phyloP scores from a whole-genome alignment of 2,329 filamentous ascomycete genomes.

The Bretziella fagacearum region DNA sequence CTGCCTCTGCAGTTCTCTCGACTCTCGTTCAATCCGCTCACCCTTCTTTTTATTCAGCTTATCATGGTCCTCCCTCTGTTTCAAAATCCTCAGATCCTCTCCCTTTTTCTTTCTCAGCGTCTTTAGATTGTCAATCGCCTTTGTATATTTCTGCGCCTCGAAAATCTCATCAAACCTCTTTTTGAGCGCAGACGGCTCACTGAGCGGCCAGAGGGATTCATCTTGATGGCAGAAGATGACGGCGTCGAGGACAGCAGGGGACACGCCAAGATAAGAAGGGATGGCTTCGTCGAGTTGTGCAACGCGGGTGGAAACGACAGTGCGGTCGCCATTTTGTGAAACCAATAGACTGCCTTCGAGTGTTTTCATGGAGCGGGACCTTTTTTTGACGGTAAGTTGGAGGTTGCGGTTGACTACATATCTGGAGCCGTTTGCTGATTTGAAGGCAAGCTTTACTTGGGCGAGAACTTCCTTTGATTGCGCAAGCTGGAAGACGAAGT shows the following conservation, averaged over 20 bases:
- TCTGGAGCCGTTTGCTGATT: conserved; percentile 55
- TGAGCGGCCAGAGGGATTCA: conserved; percentile 93
- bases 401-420: conserved; percentile 74
- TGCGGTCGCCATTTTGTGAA: conserved; percentile 62
- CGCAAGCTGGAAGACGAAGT: conserved; percentile 8
- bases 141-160: conserved; percentile 90
- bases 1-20: conserved; percentile 45
- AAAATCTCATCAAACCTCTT: conserved; percentile 97
- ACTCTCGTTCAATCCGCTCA: conserved; percentile 50
- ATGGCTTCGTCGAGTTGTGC: conserved; percentile 71
- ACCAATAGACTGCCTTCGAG: conserved; percentile 66
- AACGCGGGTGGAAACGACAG: conserved; percentile 60
- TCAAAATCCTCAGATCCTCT: conserved; percentile 54
- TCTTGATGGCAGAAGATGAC: conserved; percentile 99
- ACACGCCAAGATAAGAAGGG: conserved; percentile 75
- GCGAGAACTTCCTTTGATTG: conserved; percentile 60
- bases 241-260: conserved; percentile 72
- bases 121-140: conserved; percentile 92
- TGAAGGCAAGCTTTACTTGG: conserved; percentile 81
- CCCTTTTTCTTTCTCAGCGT: conserved; percentile 66
- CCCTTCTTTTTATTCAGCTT: conserved; percentile 76
- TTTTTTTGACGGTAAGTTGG: conserved; percentile 76
- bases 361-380: conserved; percentile 58
- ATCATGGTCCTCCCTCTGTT: conserved; percentile 57
- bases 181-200: conserved; percentile 69